Evolutionary conservation across 176 grass and related monocot species (phyloP).

Genomic region (Urochloa ruziziensis): DNA sequence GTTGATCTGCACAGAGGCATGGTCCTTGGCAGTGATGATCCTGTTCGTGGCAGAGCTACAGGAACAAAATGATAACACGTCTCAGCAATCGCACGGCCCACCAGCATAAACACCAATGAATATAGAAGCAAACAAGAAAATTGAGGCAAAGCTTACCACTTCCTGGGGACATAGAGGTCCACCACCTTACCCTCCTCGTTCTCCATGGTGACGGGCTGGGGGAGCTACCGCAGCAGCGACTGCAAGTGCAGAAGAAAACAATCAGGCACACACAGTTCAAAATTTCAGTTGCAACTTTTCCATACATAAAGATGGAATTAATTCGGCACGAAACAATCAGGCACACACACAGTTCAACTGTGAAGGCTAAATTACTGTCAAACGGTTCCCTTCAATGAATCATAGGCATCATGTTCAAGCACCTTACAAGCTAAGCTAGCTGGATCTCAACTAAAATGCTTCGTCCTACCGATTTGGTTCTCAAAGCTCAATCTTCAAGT

Average conservation of each 20-base stretch:
- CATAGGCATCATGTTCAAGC: not conserved
- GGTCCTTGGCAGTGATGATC: slow-evolving; percentile 68
- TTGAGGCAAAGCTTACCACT: slow-evolving; percentile 18
- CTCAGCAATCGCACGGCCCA: not conserved
- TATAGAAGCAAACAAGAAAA: not conserved
- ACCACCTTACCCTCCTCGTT: slow-evolving; percentile 71
- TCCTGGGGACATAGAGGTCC: slow-evolving; percentile 72
- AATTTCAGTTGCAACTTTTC: too few species aligned
- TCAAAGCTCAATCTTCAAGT: too few species aligned
- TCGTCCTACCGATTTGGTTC: not conserved
- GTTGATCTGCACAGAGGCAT: slow-evolving; percentile 82
- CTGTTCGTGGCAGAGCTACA: slow-evolving; percentile 78
- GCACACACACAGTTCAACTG: not conserved
- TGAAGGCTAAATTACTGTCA: not conserved
- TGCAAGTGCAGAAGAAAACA: not conserved
- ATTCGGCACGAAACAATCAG: not conserved
- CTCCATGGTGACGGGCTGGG: slow-evolving; percentile 37
- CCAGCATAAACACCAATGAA: not conserved
- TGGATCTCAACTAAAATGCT: not conserved
- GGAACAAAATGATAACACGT: not conserved
- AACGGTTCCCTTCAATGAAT: not conserved
- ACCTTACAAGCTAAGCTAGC: not conserved
- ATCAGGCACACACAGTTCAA: not conserved
- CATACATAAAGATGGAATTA: too few species aligned
- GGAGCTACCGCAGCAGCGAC: not conserved